Evolutionary conservation across 306 rosid species (phyloP).

Genomic region (Gillenia trifoliata): DNA sequence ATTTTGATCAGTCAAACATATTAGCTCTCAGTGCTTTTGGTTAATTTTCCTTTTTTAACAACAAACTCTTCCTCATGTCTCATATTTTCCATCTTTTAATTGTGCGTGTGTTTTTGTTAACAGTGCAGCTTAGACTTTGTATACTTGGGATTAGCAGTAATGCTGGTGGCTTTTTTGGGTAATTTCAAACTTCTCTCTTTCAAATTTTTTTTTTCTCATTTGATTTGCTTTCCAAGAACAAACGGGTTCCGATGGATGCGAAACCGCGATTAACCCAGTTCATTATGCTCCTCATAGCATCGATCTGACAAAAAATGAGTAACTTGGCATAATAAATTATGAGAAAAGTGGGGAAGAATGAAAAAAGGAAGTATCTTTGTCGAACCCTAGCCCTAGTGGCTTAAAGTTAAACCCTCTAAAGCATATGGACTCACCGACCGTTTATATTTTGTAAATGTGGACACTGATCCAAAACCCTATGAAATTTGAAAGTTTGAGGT

Average conservation of each 20-base stretch:
- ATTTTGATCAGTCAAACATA: slow-evolving; percentile 4
- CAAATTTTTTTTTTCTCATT: not conserved
- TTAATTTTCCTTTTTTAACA: not conserved
- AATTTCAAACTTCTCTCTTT: slow-evolving; percentile 25
- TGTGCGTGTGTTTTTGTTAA: slow-evolving; percentile 4
- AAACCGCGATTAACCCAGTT: not conserved
- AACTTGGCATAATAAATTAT: not conserved
- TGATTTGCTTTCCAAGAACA: slow-evolving; percentile 38
- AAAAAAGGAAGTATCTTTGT: not conserved
- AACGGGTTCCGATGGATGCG: not conserved
- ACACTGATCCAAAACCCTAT: not conserved
- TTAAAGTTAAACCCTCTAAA: not conserved
- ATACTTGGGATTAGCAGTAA: slow-evolving; percentile 84
- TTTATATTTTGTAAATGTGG: not conserved
- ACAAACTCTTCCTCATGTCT: not conserved
- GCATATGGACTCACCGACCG: not conserved
- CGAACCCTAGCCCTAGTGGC: slow-evolving; percentile 12
- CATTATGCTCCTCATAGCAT: not conserved
- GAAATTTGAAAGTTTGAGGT: not conserved
- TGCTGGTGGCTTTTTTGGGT: slow-evolving; percentile 93
- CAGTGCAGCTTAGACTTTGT: slow-evolving; percentile 96
- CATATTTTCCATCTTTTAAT: not conserved
- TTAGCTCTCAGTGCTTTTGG: not conserved
- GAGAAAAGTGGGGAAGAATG: not conserved
- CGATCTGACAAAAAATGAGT: not conserved